Evolutionary conservation across 805 yeast species (phyloP), one percentile per base, ranked within the genome.

Genomic region (Saturnispora hagleri): DNA sequence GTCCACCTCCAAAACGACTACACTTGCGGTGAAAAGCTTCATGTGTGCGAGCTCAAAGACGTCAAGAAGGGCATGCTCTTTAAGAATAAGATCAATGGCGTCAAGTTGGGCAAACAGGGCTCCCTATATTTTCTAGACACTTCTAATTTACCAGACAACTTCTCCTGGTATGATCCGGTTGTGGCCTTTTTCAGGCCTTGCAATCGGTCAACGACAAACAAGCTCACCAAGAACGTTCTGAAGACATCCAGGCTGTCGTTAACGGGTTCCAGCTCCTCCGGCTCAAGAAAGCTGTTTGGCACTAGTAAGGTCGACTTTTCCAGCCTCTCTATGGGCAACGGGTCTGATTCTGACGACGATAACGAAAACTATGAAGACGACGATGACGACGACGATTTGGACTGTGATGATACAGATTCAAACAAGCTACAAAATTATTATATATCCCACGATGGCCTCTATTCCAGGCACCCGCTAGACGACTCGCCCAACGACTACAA

Each of bases 401-500:
- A 46, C 15, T 53, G 51, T 7, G 59, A 60, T 24, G 54, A 59
- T 28, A 57, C 53, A 6, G 55, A 52, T 28, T 42, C 43, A 12
- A 55, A 53, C 7, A 40, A 46, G 12, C 38, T 5, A 48, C 51
- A 36, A 10, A 52, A 56, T 24, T 76, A 69, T 58, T 73, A 65
- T 52, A 62, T 61, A 15, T 73, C 81, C 0, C 79, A 80, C n/a
- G 86, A 81, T 63, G 86, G 86, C 2, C 66, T 80, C 5, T 64
- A 69, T 34, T 69, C 65, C 47, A 67, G 69, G 54, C 70, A 71
- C 50, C 81, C 85, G 0, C 68, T 68, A 13, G 87, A 82, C 62
- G 87, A 82, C 62, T 69, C 76, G 4, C 86, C 86, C 0, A 79
- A 76, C 60, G 80, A 77, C 46, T 73, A 69, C 51, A 82, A 80